Evolutionary conservation across 2,329 filamentous ascomycete species (phyloP), one percentile per base, ranked within the genome.

Genomic region (Tolypocladium ophioglossoides): DNA sequence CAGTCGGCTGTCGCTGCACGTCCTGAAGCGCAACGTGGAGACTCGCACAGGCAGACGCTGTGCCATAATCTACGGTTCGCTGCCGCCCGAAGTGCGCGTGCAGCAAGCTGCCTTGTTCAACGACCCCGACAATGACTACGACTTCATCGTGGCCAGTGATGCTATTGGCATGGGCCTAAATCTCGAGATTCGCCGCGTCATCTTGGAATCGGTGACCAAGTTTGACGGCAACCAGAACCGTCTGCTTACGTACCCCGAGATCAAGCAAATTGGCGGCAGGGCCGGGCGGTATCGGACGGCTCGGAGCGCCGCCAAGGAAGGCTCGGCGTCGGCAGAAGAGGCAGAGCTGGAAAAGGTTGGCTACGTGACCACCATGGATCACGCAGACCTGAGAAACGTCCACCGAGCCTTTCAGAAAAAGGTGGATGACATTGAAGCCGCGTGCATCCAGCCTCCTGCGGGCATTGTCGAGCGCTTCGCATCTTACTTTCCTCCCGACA

Each of bases 131-230:
- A 99, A 95, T 66, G 91, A 96, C 56, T 99, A 96, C 66, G 94
- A 99, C 67, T 95, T 85, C 62, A 76, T 99, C 7, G 91, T 94
- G 30, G 94, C 95, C 10, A 96, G 90, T 62, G 91, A 96, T 70
- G 94, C 94, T 49, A 92, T 99, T 58, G 94, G 94, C 39, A 97
- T 99, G 92, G 94, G 95, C 1, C 74, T 99, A 24, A 99, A 99
- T 64, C 72, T 99, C 68, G 91, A 84, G 70, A 90, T 96, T 67
- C 94, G 91, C 66, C 87, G 95, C 30, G 81, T 99, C 57, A 82
- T 99, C 53, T 94, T 99, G 60, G 89, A 96, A 64, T 78, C 85
- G 0, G 78, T 85, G 2, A 73, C 77, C 56, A 99, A 96, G 68
- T 86, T 79, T 59, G 80, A 91, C 57, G 86, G 86, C 1, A 64